These are phyloP conservation scores for Capsella bursapastoris DNA, from an alignment of 345 rosid species.

Conservation along the genomic window DNA sequence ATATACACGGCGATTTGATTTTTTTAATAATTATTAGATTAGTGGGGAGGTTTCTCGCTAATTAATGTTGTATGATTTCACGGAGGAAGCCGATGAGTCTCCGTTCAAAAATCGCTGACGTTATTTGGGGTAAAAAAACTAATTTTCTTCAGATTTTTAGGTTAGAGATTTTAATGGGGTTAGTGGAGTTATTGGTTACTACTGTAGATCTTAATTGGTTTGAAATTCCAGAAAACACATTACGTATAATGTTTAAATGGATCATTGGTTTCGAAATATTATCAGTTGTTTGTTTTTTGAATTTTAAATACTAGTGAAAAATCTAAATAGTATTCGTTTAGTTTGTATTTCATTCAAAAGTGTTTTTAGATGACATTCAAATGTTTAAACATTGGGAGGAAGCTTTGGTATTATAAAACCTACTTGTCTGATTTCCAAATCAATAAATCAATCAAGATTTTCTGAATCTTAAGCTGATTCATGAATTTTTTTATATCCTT, in stretches of 20 bases:
- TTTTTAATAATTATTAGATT: background rate
- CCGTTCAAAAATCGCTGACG: background rate
- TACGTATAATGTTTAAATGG: no score
- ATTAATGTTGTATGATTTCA: conserved; percentile 28
- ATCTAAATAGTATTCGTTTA: no score
- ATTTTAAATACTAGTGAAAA: no score
- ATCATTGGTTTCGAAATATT: no score
- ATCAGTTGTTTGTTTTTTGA: no score
- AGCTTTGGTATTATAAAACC: background rate
- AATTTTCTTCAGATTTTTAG: background rate
- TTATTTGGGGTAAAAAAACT: no score
- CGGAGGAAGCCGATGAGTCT: conserved; percentile 27
- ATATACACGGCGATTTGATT: conserved; percentile 26
- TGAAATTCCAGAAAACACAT: background rate
- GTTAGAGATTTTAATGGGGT: background rate
- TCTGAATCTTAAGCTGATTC: background rate
- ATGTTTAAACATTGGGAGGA: background rate
- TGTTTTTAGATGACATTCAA: no score
- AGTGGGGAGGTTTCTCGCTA: background rate
- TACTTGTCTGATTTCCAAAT: background rate
- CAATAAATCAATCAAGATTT: background rate
- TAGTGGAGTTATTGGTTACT: background rate
- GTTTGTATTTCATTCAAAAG: no score
- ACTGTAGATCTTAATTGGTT: background rate
- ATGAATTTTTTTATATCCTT: background rate